Conservation (phyloP, 1,139 yeast genomes). For the Kurtzmaniella quercitrusa region DNA sequence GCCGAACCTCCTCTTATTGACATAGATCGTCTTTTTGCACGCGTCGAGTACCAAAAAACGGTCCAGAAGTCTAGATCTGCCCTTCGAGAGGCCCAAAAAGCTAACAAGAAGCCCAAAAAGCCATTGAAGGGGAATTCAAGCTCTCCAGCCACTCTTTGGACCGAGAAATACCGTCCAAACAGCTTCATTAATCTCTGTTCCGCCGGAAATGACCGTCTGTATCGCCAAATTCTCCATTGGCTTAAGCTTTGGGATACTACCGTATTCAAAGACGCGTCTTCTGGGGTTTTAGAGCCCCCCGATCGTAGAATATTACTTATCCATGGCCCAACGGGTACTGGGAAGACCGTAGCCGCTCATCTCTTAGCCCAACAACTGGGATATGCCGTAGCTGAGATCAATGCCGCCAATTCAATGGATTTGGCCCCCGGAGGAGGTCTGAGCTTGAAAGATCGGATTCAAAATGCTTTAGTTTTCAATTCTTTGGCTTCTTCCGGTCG, state of each 20-base stretch:
- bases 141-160: constrained; percentile 35
- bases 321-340: constrained; percentile 95
- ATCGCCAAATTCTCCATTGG: constrained; percentile 74
- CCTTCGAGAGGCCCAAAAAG: constrained; percentile 1
- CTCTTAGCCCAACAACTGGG: constrained; percentile 80
- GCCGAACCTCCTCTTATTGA: constrained; percentile 3
- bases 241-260: constrained; percentile 72
- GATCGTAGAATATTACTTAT: constrained; percentile 63
- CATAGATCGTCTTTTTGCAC: constrained; percentile 6
- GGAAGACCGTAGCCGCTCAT: constrained; percentile 89
- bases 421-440: constrained; percentile 22
- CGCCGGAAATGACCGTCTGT: constrained; percentile 79
- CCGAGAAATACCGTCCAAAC: constrained; percentile 82
- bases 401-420: constrained; percentile 74
- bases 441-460: constrained; percentile 48
- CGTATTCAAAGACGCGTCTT: constrained; percentile 47
- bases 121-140: neutral
- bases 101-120: neutral
- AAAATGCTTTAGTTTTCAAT: constrained; percentile 65
- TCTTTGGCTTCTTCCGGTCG: constrained; percentile 50
- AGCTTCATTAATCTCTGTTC: constrained; percentile 57
- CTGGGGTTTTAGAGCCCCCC: constrained; percentile 51
- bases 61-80: constrained; percentile 3
- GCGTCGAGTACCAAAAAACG: constrained; percentile 5
- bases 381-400: constrained; percentile 75